Percentiles rank a stretch among this genome's conserved stretches.
phyloP scores from a whole-genome alignment of 75 land plant genomes.

The Adiantum capillusveneris region DNA sequence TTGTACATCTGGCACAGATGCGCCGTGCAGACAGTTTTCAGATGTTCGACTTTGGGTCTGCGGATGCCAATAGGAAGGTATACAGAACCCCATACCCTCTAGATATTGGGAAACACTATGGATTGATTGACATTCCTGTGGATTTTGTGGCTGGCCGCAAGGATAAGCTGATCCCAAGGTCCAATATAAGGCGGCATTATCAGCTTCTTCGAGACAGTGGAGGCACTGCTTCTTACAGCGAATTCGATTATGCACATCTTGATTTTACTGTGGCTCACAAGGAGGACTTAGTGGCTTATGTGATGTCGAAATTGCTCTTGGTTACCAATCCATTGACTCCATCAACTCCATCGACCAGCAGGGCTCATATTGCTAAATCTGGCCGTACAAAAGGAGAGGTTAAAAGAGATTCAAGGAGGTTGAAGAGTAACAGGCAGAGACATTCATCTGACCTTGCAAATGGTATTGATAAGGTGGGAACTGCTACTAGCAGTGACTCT shows the following conservation, averaged over 20 bases:
- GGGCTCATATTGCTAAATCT: not conserved
- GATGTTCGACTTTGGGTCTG: slow-evolving; percentile 90
- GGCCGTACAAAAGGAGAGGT: not conserved
- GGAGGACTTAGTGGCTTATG: slow-evolving; percentile 58
- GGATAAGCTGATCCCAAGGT: slow-evolving; percentile 68
- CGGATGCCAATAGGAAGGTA: slow-evolving; percentile 46
- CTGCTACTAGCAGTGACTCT: no score
- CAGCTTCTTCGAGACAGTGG: slow-evolving; percentile 53
- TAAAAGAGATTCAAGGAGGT: not conserved
- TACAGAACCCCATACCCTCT: slow-evolving; percentile 71
- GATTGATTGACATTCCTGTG: slow-evolving; percentile 82
- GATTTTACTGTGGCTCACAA: slow-evolving; percentile 70
- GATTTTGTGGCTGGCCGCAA: slow-evolving; percentile 79
- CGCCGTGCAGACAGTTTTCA: slow-evolving; percentile 51
- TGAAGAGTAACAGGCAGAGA: not conserved
- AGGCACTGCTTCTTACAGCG: slow-evolving; percentile 63
- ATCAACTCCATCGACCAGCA: not conserved
- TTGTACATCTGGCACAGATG: slow-evolving; percentile 81
- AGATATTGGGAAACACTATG: slow-evolving; percentile 69
- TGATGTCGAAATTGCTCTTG: slow-evolving; percentile 48
- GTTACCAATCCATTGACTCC: slow-evolving; percentile 10
- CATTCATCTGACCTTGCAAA: not conserved
- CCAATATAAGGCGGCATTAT: slow-evolving; percentile 89
- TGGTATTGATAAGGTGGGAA: no score
- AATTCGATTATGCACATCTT: slow-evolving; percentile 85